phyloP scores from a whole-genome alignment of 305 asterid genomes.

The Fraxinus sp. region DNA sequence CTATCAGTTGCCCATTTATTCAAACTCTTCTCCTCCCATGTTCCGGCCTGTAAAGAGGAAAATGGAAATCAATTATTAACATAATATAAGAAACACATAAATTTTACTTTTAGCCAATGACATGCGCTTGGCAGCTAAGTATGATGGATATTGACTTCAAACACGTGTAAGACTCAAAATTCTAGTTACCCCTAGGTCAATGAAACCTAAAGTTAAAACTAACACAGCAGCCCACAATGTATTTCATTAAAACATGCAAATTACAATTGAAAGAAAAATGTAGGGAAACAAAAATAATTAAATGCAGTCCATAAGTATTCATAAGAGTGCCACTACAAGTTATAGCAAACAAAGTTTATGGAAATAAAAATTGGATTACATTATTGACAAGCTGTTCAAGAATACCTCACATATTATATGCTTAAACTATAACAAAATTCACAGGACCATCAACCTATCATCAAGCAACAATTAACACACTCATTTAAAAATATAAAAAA shows the following conservation, averaged over 20 bases:
- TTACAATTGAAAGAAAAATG: background rate
- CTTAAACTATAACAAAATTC: background rate
- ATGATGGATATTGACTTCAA: background rate
- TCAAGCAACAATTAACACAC: background rate
- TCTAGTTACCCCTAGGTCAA: background rate
- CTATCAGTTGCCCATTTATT: conserved; percentile 80
- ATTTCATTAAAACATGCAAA: background rate
- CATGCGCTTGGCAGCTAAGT: background rate
- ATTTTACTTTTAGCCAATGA: background rate
- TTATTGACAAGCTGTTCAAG: background rate
- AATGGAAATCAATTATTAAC: conserved; percentile 7
- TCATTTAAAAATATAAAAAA: too few species aligned
- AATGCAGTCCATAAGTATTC: background rate
- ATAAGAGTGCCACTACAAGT: background rate
- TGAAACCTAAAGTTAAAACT: background rate
- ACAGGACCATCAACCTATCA: background rate
- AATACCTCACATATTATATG: background rate
- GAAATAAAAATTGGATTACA: conserved; percentile 3
- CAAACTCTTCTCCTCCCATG: conserved; percentile 92
- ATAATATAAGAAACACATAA: background rate
- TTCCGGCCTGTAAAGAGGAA: conserved; percentile 69
- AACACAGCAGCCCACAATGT: background rate
- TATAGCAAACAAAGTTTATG: background rate
- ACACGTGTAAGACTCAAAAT: background rate
- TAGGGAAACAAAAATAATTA: background rate